Evolutionary conservation across 2,329 filamentous ascomycete genomes (phyloP).

Genomic region (Cucurbitaria berberidis): DNA sequence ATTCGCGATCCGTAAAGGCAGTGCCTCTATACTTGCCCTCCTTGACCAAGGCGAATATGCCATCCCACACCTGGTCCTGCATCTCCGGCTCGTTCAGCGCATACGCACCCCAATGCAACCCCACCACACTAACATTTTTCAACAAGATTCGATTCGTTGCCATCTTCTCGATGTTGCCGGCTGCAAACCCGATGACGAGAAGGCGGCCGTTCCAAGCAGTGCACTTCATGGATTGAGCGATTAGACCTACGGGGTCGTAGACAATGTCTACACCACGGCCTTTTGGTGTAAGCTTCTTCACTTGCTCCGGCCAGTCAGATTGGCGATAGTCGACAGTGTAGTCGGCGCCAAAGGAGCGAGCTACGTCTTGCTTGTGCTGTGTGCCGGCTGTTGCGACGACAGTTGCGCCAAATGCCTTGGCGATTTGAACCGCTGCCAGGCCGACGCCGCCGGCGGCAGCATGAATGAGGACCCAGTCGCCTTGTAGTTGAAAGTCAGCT

Average conservation of each 20-base stretch:
- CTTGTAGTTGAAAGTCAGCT: constrained; percentile 41
- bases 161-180: constrained; percentile 85
- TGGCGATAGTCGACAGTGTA: constrained; percentile 79
- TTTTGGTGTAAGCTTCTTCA: constrained; percentile 78
- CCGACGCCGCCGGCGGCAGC: constrained; percentile 93
- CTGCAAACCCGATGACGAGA: constrained; percentile 87
- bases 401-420: constrained; percentile 87
- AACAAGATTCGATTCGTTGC: constrained; percentile 89
- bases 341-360: constrained; percentile 82
- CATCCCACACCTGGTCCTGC: constrained; percentile 78
- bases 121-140: constrained; percentile 91
- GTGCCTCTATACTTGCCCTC: constrained; percentile 82
- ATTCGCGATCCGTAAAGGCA: constrained; percentile 80
- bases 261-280: constrained; percentile 85
- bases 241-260: constrained; percentile 90
- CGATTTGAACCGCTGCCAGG: constrained; percentile 88
- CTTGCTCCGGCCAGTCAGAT: constrained; percentile 66
- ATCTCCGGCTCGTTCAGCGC: constrained; percentile 72
- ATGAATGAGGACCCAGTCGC: constrained; percentile 88
- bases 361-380: constrained; percentile 78
- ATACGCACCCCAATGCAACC: constrained; percentile 92
- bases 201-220: constrained; percentile 91
- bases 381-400: constrained; percentile 93
- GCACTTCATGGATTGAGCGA: constrained; percentile 88
- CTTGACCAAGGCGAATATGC: constrained; percentile 77